Conservation (phyloP, 2,329 filamentous ascomycete species). For the Fonsecaea monophora region DNA sequence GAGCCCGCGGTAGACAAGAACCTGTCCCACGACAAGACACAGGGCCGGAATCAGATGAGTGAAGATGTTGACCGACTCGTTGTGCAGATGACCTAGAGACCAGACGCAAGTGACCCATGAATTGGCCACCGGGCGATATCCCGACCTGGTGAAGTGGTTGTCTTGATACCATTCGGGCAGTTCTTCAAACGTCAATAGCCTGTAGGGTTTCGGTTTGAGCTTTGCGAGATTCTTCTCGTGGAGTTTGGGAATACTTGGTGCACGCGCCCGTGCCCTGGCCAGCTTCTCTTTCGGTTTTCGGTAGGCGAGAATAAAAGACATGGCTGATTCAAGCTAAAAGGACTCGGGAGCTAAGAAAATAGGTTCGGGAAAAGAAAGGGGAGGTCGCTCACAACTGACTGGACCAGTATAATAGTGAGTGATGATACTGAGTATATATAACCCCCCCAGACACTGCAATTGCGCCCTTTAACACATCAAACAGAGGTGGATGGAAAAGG, state of each 20-base stretch:
- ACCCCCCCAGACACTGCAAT: not conserved
- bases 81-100: conserved; percentile 54
- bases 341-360: not conserved
- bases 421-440: not conserved
- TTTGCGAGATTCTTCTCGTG: conserved; percentile 27
- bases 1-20: conserved; percentile 38
- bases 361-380: not conserved
- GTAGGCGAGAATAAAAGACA: conserved; percentile 37
- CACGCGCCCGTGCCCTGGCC: conserved; percentile 22
- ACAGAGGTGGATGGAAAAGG: not conserved
- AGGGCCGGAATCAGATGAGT: conserved; percentile 56
- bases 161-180: conserved; percentile 54
- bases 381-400: not conserved
- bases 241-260: conserved; percentile 18
- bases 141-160: conserved; percentile 51
- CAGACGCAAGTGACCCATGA: conserved; percentile 48
- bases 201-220: conserved; percentile 12
- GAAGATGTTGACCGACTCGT: conserved; percentile 55
- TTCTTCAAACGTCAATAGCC: conserved; percentile 45
- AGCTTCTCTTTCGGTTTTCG: conserved; percentile 36
- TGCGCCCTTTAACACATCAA: not conserved
- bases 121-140: conserved; percentile 53
- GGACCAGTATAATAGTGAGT: not conserved
- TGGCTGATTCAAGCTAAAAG: not conserved
- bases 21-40: conserved; percentile 45